These are phyloP conservation scores for Xylariales sp. DNA, from an alignment of 2,329 filamentous ascomycete genomes.

Conservation along the genomic window DNA sequence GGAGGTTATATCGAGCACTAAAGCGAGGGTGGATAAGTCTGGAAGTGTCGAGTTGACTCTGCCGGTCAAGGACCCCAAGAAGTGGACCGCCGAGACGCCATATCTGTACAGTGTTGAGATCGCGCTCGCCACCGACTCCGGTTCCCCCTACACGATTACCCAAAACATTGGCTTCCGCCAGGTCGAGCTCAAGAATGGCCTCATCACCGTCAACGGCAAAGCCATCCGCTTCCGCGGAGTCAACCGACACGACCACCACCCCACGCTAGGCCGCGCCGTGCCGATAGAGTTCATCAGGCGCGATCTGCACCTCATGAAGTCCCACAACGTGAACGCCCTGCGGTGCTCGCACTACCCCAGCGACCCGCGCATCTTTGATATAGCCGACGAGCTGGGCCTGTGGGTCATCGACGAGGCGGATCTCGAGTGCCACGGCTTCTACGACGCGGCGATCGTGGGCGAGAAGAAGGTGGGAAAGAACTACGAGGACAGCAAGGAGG, in stretches of 20 bases:
- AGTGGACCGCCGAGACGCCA: constrained; percentile 67
- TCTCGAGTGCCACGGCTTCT: constrained; percentile 51
- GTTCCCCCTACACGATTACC: constrained; percentile 32
- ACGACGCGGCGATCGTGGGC: constrained; percentile 31
- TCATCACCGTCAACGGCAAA: constrained; percentile 59
- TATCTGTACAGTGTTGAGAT: constrained; percentile 54
- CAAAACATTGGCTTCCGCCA: constrained; percentile 61
- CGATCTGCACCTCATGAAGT: constrained; percentile 65
- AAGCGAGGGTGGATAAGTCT: too few relatives aligned
- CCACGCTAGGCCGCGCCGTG: constrained; percentile 56
- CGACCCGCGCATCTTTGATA: constrained; percentile 53
- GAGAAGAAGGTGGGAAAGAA: constrained; percentile 45
- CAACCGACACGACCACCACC: constrained; percentile 70
- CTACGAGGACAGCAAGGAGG: constrained; percentile 55
- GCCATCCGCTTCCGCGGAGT: constrained; percentile 59
- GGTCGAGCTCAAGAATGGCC: constrained; percentile 56
- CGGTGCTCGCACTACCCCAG: constrained; percentile 66
- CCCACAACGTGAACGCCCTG: constrained; percentile 66
- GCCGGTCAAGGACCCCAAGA: constrained; percentile 49
- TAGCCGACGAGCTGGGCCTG: constrained; percentile 62
- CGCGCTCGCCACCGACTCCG: constrained; percentile 14
- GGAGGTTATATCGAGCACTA: too few relatives aligned
- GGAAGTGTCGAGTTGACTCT: too few relatives aligned
- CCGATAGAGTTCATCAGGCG: constrained; percentile 56
- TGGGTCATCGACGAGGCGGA: constrained; percentile 54